Evolutionary conservation across 805 yeast species (phyloP).

Genomic region (Starmerella potacharoeniae): DNA sequence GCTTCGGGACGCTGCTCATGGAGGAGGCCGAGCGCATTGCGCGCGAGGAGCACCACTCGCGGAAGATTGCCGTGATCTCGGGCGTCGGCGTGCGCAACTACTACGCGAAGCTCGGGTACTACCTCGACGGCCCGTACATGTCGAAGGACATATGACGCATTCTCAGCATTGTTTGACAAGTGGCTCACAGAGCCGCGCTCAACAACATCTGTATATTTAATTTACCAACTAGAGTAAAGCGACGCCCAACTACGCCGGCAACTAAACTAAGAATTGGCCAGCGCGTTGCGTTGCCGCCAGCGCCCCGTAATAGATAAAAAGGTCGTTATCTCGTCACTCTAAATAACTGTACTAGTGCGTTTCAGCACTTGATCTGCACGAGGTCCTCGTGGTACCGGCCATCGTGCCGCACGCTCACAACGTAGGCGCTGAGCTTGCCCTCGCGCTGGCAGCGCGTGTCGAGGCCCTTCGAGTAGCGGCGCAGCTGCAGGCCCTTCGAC

Average conservation of each 20-base stretch:
- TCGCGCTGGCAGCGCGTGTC: conserved; percentile 80
- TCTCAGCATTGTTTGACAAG: no score
- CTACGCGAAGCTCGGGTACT: conserved; percentile 83
- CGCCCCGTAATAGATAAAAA: background rate
- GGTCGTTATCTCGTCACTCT: background rate
- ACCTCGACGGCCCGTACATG: conserved; percentile 93
- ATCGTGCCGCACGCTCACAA: conserved; percentile 29
- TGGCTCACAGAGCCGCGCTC: no score
- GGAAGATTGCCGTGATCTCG: conserved; percentile 82
- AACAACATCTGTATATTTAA: no score
- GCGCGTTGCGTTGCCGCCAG: background rate
- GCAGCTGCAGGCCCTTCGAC: conserved; percentile 53
- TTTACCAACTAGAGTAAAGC: no score
- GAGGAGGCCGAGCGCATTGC: conserved; percentile 97
- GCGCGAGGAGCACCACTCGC: conserved; percentile 84
- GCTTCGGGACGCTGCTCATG: conserved; percentile 93
- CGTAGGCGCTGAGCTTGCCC: conserved; percentile 51
- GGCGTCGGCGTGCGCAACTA: conserved; percentile 98
- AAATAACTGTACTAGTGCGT: background rate
- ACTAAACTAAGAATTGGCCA: no score
- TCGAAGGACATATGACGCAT: conserved; percentile 40
- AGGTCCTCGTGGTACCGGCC: conserved; percentile 25
- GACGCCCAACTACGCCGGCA: no score
- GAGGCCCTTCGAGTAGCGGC: conserved; percentile 61
- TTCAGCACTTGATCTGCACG: conserved; percentile 24